Percentiles rank a stretch among this genome's conserved stretches.
Conservation (phyloP, 1,284 basidiomycete species). For the Athelia sp. region DNA sequence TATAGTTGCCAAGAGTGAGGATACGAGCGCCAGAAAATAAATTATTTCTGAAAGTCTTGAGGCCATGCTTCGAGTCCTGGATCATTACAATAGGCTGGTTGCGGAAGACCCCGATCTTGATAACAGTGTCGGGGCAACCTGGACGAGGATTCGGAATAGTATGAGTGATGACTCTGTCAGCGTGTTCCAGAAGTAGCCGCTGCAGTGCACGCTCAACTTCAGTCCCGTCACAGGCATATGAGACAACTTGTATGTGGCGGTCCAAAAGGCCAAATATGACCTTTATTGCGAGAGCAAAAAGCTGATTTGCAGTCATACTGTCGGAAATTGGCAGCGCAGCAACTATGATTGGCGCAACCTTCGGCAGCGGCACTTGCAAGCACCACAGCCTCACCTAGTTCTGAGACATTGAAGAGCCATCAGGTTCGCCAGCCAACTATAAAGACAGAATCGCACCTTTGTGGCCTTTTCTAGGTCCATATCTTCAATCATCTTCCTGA, state of each 20-base stretch:
- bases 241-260: slow-evolving; percentile 3
- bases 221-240: slow-evolving; percentile 9
- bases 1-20: slow-evolving; percentile 11
- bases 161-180: slow-evolving; percentile 2
- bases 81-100: slow-evolving; percentile 8
- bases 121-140: not conserved
- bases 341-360: slow-evolving; percentile 15
- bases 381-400: slow-evolving; percentile 18
- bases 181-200: not conserved
- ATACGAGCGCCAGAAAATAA: slow-evolving; percentile 12
- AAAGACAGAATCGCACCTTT: slow-evolving; percentile 10
- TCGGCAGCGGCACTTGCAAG: slow-evolving; percentile 17
- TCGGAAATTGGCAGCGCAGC: slow-evolving; percentile 16
- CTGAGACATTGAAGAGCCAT: not conserved
- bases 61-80: slow-evolving; percentile 16
- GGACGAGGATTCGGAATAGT: slow-evolving; percentile 10
- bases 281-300: slow-evolving; percentile 2
- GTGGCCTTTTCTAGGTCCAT: slow-evolving; percentile 8
- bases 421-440: not conserved
- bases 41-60: slow-evolving; percentile 17
- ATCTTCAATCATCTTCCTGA: slow-evolving; percentile 6
- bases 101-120: slow-evolving; percentile 7
- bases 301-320: slow-evolving; percentile 6
- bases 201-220: not conserved
- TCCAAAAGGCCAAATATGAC: slow-evolving; percentile 7